Base-by-base conservation (phyloP, 2,329 filamentous ascomycete species). In the Huntiella abstrusa region DNA sequence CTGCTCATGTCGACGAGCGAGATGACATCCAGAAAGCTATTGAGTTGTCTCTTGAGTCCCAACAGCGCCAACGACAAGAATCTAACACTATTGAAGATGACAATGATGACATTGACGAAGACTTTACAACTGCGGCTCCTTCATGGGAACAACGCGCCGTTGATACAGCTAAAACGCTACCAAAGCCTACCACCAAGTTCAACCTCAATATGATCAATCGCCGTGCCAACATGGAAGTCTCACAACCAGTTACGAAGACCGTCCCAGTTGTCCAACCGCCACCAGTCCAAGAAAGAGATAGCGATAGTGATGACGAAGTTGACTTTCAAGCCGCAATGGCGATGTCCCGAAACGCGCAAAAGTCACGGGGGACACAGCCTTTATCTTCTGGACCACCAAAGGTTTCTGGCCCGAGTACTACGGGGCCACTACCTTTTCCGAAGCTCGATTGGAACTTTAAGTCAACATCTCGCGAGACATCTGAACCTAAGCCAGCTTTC, bases 361-460 rank as follows among this genome's bases (percentile, higher is more conserved):
- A 49, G 36, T 22, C 4, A 33, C 41, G 44, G 12, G 22, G 22
- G 22, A 28, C 7, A 28, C 22, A 28, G 8, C 22, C 22, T 28
- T 19, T 32, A 15, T 32, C 17, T 12, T 36, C 32, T n/a, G 44
- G 28, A n/a, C 40, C 42, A 4, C 41, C 48, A n/a, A 39, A 39
- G 32, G 33, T 32, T 33, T 33, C 22, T 43, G 17, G 2, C 32
- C 13, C 28, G 68, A 74, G 0, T 75, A 93, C 56, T 17, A 74
- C 75, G 52, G 88, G 88, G 0, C 85, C 87, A 0, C 61, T 98
- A 4, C 91, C 91, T 0, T 98, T 98, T 56, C 86, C 94, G 54
- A 88, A 85, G 56, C 68, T 94, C 1, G 76, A 81, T 39, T 77
- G 72, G 68, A 42, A 32, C 16, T 36, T 37, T n/a, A 45, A 38